Evolutionary conservation across 805 yeast genomes (phyloP), one percentile per base, ranked within the genome.

Genomic region (Lachancea sp.): DNA sequence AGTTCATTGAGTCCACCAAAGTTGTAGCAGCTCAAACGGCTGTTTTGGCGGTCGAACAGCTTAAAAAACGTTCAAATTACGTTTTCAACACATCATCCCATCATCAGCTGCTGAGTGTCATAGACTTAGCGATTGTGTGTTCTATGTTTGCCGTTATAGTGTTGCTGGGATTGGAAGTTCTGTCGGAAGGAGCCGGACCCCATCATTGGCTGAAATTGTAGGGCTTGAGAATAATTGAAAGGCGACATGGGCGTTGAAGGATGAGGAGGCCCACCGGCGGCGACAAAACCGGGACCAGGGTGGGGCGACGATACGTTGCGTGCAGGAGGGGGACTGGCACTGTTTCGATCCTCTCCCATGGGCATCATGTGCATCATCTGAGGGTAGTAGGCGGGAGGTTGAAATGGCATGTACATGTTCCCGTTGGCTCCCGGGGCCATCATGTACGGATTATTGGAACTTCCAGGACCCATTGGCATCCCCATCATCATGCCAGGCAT

Each of bases 381-480:
- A 25, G 66, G 66, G 38, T 60, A 60, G 44, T 58, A 60, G 54
- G 60, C 51, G 15, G 66, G 63, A 11, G 64, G 64, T 46, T 63
- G 67, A 46, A 56, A 58, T 33, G 67, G 67, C 55, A 61, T 53
- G 32, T 61, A 62, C 63, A 61, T 58, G 2, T 59, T 60, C 52
- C 56, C 54, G 22, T 45, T 46, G 6, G 45, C 40, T 5, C 35
- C 38, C 13, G 46, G 51, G 2, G 55, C 60, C 43, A 49, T 52
- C 58, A 59, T 53, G 54, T 60, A 55, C 9, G 62, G 60, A 27
- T 49, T 52, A 31, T 59, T 56, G 4, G 49, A 42, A 22, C 50
- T 50, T 5, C 48, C 50, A 12, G 60, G 56, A 29, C 31, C 31
- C 58, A 58, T 55, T 8, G 64, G 66, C 45, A 55, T 55, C 6